Percentiles rank a stretch among this genome's conserved stretches.
These are phyloP conservation scores for Penicillium sp. DNA, from an alignment of 2,329 filamentous ascomycete species.

Conservation along the genomic window DNA sequence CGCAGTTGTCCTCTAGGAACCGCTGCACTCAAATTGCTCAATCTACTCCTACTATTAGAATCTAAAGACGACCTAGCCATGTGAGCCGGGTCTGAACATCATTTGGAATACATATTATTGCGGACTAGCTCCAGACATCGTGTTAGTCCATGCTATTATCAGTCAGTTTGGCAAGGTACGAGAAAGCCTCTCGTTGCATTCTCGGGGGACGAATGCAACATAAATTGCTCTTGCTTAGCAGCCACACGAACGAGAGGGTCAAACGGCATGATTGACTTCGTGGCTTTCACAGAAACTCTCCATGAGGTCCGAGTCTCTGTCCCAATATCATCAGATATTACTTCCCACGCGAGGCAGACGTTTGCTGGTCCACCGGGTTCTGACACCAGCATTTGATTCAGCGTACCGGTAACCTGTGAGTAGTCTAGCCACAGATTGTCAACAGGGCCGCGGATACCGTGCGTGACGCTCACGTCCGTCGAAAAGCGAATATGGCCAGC, in stretches of 20 bases:
- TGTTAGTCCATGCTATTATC: background rate
- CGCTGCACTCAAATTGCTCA: no score
- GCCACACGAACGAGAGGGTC: constrained; percentile 13
- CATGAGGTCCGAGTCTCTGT: constrained; percentile 11
- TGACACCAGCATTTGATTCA: constrained; percentile 25
- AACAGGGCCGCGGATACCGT: constrained; percentile 18
- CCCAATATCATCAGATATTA: background rate
- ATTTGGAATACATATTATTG: no score
- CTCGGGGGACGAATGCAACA: constrained; percentile 1
- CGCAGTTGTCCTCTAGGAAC: no score
- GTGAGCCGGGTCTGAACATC: no score
- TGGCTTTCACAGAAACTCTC: constrained; percentile 21
- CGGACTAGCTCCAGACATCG: no score
- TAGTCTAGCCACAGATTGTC: constrained; percentile 26
- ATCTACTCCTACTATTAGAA: no score
- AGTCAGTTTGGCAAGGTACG: background rate
- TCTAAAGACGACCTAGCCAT: no score
- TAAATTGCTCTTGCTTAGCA: constrained; percentile 3
- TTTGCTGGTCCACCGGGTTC: constrained; percentile 18
- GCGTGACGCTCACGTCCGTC: constrained; percentile 3
- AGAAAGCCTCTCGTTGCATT: constrained; percentile 5
- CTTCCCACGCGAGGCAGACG: constrained; percentile 10
- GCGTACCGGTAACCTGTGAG: constrained; percentile 17
- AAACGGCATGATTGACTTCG: constrained; percentile 17
- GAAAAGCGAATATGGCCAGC: constrained; percentile 13